phyloP scores from a whole-genome alignment of 176 grass and related monocot genomes.

The Hyparrhenia diplandra region DNA sequence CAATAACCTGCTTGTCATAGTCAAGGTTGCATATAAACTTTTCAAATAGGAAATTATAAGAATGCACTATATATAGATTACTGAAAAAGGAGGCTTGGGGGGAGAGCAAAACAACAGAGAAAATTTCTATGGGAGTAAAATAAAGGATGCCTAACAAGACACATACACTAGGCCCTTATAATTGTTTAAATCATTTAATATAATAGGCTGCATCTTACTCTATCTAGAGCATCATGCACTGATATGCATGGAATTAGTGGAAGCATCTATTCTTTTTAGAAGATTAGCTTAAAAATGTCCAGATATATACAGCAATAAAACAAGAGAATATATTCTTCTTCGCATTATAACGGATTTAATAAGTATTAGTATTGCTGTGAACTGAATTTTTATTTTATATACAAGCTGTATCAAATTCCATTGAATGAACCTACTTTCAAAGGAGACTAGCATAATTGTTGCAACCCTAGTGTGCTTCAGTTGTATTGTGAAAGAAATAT shows the following conservation, averaged over 20 bases:
- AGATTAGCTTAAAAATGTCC: background rate
- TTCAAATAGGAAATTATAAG: background rate
- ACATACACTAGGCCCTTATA: background rate
- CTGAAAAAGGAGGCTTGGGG: background rate
- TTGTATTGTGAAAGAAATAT: background rate
- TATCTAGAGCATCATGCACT: background rate
- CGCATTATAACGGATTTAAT: background rate
- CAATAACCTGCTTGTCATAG: background rate
- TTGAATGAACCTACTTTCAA: background rate
- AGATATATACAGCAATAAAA: background rate
- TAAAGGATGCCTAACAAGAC: background rate
- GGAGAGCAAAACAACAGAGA: background rate
- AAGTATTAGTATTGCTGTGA: slow-evolving; percentile 5
- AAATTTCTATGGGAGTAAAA: slow-evolving; percentile 6
- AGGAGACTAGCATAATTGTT: background rate
- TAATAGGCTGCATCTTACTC: background rate
- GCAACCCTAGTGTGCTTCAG: background rate
- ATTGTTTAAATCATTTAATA: background rate
- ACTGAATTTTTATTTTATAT: background rate
- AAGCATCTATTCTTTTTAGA: background rate
- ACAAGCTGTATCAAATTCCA: background rate
- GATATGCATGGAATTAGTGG: background rate
- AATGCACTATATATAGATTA: background rate
- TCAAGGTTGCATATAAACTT: background rate
- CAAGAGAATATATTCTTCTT: background rate